Percentiles rank a stretch among this genome's conserved stretches.
These are phyloP conservation scores for Umbelopsis isabellina DNA, from an alignment of 192 early-diverging fungal genomes.

Conservation along the genomic window DNA sequence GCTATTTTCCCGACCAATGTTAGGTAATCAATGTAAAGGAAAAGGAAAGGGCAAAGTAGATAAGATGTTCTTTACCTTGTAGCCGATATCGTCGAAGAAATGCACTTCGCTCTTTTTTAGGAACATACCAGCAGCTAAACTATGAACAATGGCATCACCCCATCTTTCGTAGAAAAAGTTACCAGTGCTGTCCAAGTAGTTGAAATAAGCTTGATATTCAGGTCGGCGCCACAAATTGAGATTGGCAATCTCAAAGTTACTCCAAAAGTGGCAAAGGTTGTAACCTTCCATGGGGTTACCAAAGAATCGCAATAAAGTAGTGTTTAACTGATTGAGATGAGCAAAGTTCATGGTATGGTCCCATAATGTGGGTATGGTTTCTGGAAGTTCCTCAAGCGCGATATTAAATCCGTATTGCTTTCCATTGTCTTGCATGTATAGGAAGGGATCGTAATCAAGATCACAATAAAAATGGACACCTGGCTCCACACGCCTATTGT, in stretches of 20 bases:
- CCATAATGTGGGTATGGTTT: constrained; percentile 63
- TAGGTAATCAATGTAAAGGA: not conserved
- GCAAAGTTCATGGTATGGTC: constrained; percentile 41
- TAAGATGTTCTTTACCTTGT: constrained; percentile 45
- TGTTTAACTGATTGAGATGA: constrained; percentile 36
- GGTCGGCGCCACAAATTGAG: constrained; percentile 59
- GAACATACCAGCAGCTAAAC: constrained; percentile 60
- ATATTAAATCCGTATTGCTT: constrained; percentile 64
- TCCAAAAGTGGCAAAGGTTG: constrained; percentile 79
- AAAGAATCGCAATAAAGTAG: constrained; percentile 32
- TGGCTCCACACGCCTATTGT: constrained; percentile 65
- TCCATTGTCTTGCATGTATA: constrained; percentile 58
- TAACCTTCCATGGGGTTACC: constrained; percentile 42
- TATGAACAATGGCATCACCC: constrained; percentile 81
- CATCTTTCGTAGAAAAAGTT: constrained; percentile 81
- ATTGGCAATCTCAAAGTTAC: constrained; percentile 77
- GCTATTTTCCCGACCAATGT: not conserved
- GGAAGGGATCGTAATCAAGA: constrained; percentile 63
- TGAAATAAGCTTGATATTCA: constrained; percentile 61
- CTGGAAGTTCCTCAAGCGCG: constrained; percentile 49
- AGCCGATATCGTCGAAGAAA: constrained; percentile 75
- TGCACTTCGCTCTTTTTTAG: constrained; percentile 63
- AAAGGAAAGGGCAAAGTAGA: not conserved
- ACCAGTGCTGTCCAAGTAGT: constrained; percentile 61
- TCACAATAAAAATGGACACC: constrained; percentile 64